Percentiles rank a stretch among this genome's conserved stretches.
Conservation (phyloP, 2,329 filamentous ascomycete genomes). For the Monosporascus cannonballus region DNA sequence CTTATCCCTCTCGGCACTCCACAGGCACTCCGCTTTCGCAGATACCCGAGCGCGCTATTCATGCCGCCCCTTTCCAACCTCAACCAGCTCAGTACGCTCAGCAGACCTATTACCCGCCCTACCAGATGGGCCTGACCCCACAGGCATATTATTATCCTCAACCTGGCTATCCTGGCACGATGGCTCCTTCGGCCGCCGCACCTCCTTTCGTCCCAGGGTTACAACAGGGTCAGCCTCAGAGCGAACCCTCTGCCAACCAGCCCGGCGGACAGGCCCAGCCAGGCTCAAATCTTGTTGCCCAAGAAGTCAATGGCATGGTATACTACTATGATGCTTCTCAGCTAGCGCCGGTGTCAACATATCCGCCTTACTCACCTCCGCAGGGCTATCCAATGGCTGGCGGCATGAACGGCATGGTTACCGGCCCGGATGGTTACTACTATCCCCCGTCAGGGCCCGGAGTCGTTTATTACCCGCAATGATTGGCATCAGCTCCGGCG, state of each 20-base stretch:
- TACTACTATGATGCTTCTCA: constrained; percentile 88
- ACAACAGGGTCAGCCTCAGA: constrained; percentile 33
- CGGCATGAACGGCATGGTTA: constrained; percentile 77
- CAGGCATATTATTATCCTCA: constrained; percentile 65
- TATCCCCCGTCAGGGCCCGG: constrained; percentile 51
- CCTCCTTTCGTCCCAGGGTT: constrained; percentile 52
- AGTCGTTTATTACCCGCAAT: constrained; percentile 58
- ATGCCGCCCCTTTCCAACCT: constrained; percentile 85
- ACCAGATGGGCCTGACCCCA: constrained; percentile 51
- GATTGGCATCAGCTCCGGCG: neutral
- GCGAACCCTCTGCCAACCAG: constrained; percentile 29
- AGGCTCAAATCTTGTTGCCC: constrained; percentile 59
- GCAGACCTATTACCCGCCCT: constrained; percentile 53
- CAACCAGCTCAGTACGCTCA: constrained; percentile 51
- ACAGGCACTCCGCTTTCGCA: constrained; percentile 80
- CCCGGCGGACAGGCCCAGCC: constrained; percentile 43
- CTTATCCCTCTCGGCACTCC: constrained; percentile 64
- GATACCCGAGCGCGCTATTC: constrained; percentile 87
- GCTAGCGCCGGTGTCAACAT: constrained; percentile 48
- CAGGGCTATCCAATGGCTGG: constrained; percentile 44
- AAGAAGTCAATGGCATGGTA: constrained; percentile 92
- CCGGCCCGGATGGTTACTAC: constrained; percentile 65
- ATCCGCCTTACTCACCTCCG: constrained; percentile 41
- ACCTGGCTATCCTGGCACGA: constrained; percentile 29
- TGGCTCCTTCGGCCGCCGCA: constrained; percentile 33